Conservation (phyloP, 768 basidiomycete genomes). For the Mycena polygramma region DNA sequence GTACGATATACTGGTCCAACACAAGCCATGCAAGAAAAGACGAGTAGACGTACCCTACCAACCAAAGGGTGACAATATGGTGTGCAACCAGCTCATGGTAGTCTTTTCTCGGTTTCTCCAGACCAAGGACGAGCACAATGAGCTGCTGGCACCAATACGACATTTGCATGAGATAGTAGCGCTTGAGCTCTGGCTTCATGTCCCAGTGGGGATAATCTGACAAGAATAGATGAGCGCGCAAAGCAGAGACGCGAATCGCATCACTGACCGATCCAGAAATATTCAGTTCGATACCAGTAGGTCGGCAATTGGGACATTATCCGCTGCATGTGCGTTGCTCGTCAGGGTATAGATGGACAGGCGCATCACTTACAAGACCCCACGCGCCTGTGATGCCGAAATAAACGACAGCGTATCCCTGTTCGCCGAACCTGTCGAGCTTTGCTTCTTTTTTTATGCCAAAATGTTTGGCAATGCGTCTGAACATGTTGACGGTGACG, state of each 20-base stretch:
- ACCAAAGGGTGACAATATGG: slow-evolving; percentile 95
- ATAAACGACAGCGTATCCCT: slow-evolving; percentile 89
- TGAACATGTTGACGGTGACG: slow-evolving; percentile 73
- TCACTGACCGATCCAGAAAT: slow-evolving; percentile 84
- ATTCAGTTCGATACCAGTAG: slow-evolving; percentile 86
- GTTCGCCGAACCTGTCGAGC: slow-evolving; percentile 90
- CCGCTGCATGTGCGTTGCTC: slow-evolving; percentile 59
- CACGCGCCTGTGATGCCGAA: slow-evolving; percentile 77
- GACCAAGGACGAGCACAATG: slow-evolving; percentile 81
- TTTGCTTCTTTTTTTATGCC: slow-evolving; percentile 78
- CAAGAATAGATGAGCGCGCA: slow-evolving; percentile 2
- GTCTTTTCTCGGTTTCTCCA: slow-evolving; percentile 97
- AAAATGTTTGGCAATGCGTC: slow-evolving; percentile 76
- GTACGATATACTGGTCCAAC: slow-evolving; percentile 25
- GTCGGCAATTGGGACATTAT: slow-evolving; percentile 88
- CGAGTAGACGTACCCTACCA: slow-evolving; percentile 75
- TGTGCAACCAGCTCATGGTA: slow-evolving; percentile 89
- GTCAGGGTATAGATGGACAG: slow-evolving; percentile 9
- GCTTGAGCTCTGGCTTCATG: slow-evolving; percentile 87
- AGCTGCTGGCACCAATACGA: slow-evolving; percentile 97
- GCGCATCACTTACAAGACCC: slow-evolving; percentile 76
- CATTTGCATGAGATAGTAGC: slow-evolving; percentile 93
- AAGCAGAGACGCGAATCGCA: not conserved
- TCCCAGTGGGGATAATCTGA: slow-evolving; percentile 91
- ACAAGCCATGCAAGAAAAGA: not conserved